A percentile compares a stretch with the other conserved stretches of the same genome.
phyloP scores from a whole-genome alignment of 1,284 basidiomycete genomes.

The Vanrija sp. region DNA sequence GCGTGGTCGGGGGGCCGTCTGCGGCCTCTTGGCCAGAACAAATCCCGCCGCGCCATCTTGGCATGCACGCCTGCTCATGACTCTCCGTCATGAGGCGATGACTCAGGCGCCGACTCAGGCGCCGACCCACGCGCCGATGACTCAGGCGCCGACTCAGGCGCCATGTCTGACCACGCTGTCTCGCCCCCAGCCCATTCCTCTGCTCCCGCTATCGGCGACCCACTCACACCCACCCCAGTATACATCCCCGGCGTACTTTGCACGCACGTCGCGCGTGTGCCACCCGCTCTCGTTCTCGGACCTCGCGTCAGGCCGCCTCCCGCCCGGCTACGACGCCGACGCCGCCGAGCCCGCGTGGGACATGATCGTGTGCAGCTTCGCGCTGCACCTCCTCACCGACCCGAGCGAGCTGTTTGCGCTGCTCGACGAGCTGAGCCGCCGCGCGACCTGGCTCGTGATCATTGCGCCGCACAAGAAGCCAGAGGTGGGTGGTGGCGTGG shows the following conservation, averaged over 20 bases:
- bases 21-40: too few species aligned
- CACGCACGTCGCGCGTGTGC: constrained; percentile 54
- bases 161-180: too few species aligned
- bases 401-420: constrained; percentile 62
- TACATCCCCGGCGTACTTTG: constrained; percentile 54
- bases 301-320: constrained; percentile 55
- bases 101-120: too few species aligned
- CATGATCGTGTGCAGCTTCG: constrained; percentile 67
- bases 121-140: too few species aligned
- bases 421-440: constrained; percentile 61
- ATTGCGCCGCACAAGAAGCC: constrained; percentile 71
- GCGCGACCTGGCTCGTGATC: constrained; percentile 61
- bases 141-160: too few species aligned
- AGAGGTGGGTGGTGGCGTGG: constrained; percentile 53
- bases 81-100: too few species aligned
- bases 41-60: too few species aligned
- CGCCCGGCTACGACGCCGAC: constrained; percentile 26
- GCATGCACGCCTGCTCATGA: too few species aligned
- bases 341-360: constrained; percentile 48
- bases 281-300: constrained; percentile 56
- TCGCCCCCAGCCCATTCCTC: too few species aligned
- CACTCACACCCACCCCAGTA: constrained; percentile 46
- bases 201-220: too few species aligned
- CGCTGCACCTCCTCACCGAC: constrained; percentile 62
- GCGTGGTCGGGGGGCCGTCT: too few species aligned